Evolutionary conservation across 2,329 filamentous ascomycete genomes (phyloP), one percentile per base, ranked within the genome.

Genomic region (Penicillium psychrosexuale): DNA sequence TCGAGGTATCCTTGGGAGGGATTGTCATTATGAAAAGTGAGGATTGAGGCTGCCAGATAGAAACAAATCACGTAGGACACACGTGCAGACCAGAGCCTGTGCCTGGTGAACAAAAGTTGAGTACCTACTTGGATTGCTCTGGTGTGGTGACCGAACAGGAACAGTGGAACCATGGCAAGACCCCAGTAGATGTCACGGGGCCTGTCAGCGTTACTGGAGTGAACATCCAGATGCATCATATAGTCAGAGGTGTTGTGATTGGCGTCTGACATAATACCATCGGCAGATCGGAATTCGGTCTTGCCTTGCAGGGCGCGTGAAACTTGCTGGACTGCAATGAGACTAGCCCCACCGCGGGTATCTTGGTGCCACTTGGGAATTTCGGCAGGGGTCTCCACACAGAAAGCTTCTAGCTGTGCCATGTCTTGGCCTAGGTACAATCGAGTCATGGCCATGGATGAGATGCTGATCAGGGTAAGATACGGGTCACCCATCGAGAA

Each of bases 241-340:
- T 84, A 87, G 1, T 74, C 71, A 30, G 68, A 66, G 19, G 77
- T 77, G 43, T 77, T 72, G 65, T 86, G 83, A n/a, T 78, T 69
- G 9, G 77, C 69, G 57, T 86, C 84, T 36, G 77, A 78, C 60
- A 86, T 72, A 7, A 85, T 67, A 17, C 74, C 72, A 3, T 78
- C 71, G 6, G 80, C 69, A 37, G 72, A 69, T n/a, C 73, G 69
- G 40, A 71, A 74, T 3, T 74, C 71, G 0, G 84, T 87, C 63
- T 85, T 87, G 27, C 84, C 84, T 67, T 85, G 82, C 15, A 87
- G 66, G 12, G 84, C 83, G 53, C 82, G 77, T 11, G 77, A 72
- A 50, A 81, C 80, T 70, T 87, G 84, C 57, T 80, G 73, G 12
- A 80, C 76, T 42, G 78, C 75, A 45, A 80, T 72, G n/a, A 87